Evolutionary conservation across 495 filamentous ascomycete genomes (phyloP).

Genomic region (Chaetomium tenue): DNA sequence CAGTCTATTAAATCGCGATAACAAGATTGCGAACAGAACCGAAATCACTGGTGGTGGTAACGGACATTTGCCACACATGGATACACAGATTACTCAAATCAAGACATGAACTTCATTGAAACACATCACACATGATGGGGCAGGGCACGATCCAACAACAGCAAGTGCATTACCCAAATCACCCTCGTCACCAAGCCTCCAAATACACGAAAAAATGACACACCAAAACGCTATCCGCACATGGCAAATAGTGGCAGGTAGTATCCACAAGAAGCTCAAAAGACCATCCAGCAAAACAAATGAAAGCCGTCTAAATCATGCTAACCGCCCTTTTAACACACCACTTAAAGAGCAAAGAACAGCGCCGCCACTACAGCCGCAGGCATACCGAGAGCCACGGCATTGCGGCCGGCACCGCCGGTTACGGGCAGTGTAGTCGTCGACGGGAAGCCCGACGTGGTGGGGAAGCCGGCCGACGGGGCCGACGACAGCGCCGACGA

Average conservation of each 20-base stretch:
- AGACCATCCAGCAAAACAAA: conserved; percentile 10
- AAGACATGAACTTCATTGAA: neutral
- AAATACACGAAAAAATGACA: conserved; percentile 1
- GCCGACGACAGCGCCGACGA: neutral
- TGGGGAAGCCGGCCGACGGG: conserved; percentile 18
- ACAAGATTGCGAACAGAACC: too few relatives aligned
- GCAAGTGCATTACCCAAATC: neutral
- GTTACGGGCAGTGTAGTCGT: conserved; percentile 23
- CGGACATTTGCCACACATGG: neutral
- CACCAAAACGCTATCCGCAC: neutral
- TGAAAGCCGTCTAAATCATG: neutral
- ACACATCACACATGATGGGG: neutral
- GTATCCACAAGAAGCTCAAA: neutral
- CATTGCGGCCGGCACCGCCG: conserved; percentile 34
- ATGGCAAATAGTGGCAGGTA: neutral
- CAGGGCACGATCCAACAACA: too few relatives aligned
- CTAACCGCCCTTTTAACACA: neutral
- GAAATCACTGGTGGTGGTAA: neutral
- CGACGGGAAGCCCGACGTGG: conserved; percentile 11
- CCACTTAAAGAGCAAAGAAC: conserved; percentile 28
- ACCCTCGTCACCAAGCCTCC: neutral
- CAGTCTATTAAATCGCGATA: too few relatives aligned
- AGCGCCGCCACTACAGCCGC: conserved; percentile 28
- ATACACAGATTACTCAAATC: neutral
- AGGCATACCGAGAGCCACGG: conserved; percentile 27